Evolutionary conservation across 2,329 filamentous ascomycete species (phyloP), one percentile per base, ranked within the genome.

Genomic region (Paraphoma sp.): DNA sequence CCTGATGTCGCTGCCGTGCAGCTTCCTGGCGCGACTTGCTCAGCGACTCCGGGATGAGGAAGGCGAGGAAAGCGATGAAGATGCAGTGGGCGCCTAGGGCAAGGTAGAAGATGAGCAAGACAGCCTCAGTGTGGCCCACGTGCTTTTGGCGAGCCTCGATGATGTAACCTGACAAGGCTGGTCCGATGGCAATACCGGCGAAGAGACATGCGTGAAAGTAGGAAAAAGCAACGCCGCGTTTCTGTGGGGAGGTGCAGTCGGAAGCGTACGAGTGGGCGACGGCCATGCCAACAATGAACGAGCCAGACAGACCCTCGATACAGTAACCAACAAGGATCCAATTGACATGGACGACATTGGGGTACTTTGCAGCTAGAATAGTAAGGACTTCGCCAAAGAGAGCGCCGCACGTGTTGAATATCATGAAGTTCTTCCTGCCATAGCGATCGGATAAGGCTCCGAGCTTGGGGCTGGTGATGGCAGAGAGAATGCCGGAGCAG

Each of bases 131-230:
- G 74, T 83, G 84, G 41, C 70, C 67, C 6, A 70, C 65, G 36
- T 67, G 63, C 49, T 72, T 70, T 48, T 63, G 51, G 8, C 69
- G 70, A n/a, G 61, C 62, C 67, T 90, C 86, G 68, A 97, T 89
- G 43, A 97, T 81, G 65, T 91, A 89, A 2, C 90, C 93, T 0
- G 93, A 89, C 18, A 96, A 71, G 2, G 96, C 83, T 7, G 95
- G 95, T 0, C 95, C 95, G 31, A 94, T 78, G 0, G 95, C 94
- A 45, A 98, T 86, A n/a, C 95, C 95, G 1, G 86, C 84, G 75
- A 97, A 98, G 8, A 99, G 82, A 64, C 89, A 93, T 10, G 92
- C 93, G 68, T 98, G 92, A 67, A 98, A 89, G 72, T 93, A 94
- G 6, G 92, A 93, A 74, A 98, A 95, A 4, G 88, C 87, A 7